Conservation (phyloP, 2,329 filamentous ascomycete species). For the Nemania serpens region DNA sequence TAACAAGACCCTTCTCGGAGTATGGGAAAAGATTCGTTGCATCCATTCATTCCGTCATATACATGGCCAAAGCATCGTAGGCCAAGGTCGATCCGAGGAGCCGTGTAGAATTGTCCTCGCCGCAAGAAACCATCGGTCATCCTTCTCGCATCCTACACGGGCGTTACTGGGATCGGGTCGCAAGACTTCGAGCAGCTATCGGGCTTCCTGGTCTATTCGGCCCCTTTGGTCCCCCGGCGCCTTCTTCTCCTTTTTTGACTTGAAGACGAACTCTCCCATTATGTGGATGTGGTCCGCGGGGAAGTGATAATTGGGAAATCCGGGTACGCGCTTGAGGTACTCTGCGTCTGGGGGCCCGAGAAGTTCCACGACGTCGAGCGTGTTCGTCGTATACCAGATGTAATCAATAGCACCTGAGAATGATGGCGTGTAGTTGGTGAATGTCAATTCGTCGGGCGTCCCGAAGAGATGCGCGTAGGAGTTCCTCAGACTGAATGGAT, state of each 20-base stretch:
- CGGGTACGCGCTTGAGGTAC: slow-evolving; percentile 84
- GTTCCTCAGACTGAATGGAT: slow-evolving; percentile 92
- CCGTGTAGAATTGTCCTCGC: slow-evolving; percentile 15
- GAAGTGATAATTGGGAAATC: slow-evolving; percentile 94
- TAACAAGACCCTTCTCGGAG: slow-evolving; percentile 37
- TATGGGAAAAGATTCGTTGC: slow-evolving; percentile 37
- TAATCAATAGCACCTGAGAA: slow-evolving; percentile 95
- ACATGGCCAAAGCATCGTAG: slow-evolving; percentile 28
- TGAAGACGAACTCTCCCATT: slow-evolving; percentile 87
- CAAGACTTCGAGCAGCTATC: slow-evolving; percentile 8
- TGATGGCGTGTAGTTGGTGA: slow-evolving; percentile 96
- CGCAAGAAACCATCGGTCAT: slow-evolving; percentile 5
- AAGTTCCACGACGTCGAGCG: slow-evolving; percentile 79
- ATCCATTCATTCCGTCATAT: slow-evolving; percentile 35
- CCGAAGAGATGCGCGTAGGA: slow-evolving; percentile 83
- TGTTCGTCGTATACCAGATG: slow-evolving; percentile 95
- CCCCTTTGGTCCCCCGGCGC: slow-evolving; percentile 35
- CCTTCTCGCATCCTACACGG: slow-evolving; percentile 13
- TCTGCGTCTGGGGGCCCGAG: slow-evolving; percentile 85
- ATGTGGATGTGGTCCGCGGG: slow-evolving; percentile 91
- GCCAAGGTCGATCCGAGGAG: slow-evolving; percentile 15
- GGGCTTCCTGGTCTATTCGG: slow-evolving; percentile 28
- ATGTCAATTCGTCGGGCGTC: slow-evolving; percentile 81
- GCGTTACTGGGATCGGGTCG: background rate
- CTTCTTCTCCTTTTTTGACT: slow-evolving; percentile 83